Conservation (phyloP, 2,329 filamentous ascomycete genomes). For the Clarireedia sp. region DNA sequence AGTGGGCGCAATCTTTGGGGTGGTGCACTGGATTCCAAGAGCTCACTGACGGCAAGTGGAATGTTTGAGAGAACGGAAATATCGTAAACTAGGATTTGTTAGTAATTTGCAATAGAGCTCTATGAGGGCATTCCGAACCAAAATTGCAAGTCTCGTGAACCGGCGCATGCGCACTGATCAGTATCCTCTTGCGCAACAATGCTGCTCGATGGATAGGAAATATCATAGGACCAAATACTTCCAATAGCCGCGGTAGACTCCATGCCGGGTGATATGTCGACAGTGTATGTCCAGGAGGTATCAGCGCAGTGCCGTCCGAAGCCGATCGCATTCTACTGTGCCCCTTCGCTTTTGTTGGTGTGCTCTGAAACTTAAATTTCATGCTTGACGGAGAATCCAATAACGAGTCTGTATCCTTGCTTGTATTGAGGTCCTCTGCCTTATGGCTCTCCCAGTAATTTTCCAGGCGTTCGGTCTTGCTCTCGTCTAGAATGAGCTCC, state of each 20-base stretch:
- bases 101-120: not conserved
- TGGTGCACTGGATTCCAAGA: slow-evolving; percentile 55
- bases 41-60: slow-evolving; percentile 62
- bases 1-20: slow-evolving; percentile 66
- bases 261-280: slow-evolving; percentile 79
- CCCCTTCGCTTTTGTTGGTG: slow-evolving; percentile 31
- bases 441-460: slow-evolving; percentile 70
- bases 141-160: slow-evolving; percentile 83
- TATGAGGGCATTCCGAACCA: slow-evolving; percentile 45
- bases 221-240: slow-evolving; percentile 81
- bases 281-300: slow-evolving; percentile 56
- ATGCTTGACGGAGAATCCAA: slow-evolving; percentile 34
- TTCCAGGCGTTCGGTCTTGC: slow-evolving; percentile 57
- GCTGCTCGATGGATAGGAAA: slow-evolving; percentile 88
- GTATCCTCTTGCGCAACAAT: slow-evolving; percentile 75
- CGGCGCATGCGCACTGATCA: slow-evolving; percentile 79
- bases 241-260: slow-evolving; percentile 68
- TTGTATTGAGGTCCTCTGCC: slow-evolving; percentile 24
- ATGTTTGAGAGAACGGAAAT: slow-evolving; percentile 90
- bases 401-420: slow-evolving; percentile 23
- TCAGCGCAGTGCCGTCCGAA: slow-evolving; percentile 52
- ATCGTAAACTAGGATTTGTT: slow-evolving; percentile 65
- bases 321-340: slow-evolving; percentile 50
- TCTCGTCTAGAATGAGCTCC: slow-evolving; percentile 56
- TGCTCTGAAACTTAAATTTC: slow-evolving; percentile 35